These are phyloP conservation scores for Verticillium zaregamsianum DNA, from an alignment of 2,329 filamentous ascomycete species.

Conservation along the genomic window DNA sequence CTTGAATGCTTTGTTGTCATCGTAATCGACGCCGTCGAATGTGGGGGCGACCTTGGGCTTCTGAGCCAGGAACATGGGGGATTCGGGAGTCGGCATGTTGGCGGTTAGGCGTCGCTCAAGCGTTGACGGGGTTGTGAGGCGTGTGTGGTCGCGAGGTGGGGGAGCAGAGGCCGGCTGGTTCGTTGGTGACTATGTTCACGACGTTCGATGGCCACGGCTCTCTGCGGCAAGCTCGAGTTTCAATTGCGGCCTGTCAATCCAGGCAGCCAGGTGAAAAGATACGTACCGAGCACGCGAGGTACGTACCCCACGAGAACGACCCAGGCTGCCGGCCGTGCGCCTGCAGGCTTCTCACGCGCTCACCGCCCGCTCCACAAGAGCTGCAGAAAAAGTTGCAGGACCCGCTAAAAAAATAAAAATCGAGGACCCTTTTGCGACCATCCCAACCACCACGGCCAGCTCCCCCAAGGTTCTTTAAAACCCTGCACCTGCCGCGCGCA, in stretches of 20 bases:
- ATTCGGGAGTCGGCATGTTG: slow-evolving; percentile 79
- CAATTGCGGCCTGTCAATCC: not conserved
- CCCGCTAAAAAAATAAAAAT: slow-evolving; percentile 12
- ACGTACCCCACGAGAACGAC: slow-evolving; percentile 3
- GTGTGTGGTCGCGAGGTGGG: slow-evolving; percentile 3
- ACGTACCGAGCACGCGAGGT: slow-evolving; percentile 7
- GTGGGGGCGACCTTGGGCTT: slow-evolving; percentile 79
- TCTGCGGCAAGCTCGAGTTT: not conserved
- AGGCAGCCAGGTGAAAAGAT: not conserved
- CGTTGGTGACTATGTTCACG: not conserved
- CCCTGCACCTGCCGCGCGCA: not conserved
- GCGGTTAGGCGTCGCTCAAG: slow-evolving; percentile 1
- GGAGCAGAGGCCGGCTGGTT: slow-evolving; percentile 1
- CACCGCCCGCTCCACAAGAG: slow-evolving; percentile 9
- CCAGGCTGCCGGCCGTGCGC: not conserved
- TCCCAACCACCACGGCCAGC: slow-evolving; percentile 9
- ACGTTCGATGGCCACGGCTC: not conserved
- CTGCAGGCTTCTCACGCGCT: slow-evolving; percentile 2
- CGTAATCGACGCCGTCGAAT: slow-evolving; percentile 83
- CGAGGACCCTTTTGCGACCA: slow-evolving; percentile 10
- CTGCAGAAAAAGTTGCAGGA: slow-evolving; percentile 13
- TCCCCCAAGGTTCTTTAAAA: slow-evolving; percentile 9
- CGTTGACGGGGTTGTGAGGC: slow-evolving; percentile 2
- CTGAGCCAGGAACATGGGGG: slow-evolving; percentile 73
- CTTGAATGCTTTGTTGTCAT: slow-evolving; percentile 77